A percentile compares a stretch with the other conserved stretches of the same genome.
Evolutionary conservation across 169 alveolate species (phyloP).

Genomic region (Fabrea salina): DNA sequence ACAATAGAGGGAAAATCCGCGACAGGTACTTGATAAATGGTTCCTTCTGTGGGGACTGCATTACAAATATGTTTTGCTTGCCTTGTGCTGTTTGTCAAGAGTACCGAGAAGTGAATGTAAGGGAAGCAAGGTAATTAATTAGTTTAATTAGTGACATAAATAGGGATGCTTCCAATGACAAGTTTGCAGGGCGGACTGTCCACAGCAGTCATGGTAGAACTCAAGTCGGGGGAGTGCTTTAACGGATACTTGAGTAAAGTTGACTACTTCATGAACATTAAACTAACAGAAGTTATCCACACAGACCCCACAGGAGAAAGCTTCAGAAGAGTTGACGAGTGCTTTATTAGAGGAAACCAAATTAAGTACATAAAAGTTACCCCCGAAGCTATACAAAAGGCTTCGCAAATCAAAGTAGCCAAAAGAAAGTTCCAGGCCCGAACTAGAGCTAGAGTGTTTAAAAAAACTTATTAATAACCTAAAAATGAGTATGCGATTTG

Average conservation of each 20-base stretch:
- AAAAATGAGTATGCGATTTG: too few relatives aligned
- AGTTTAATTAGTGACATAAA: too few relatives aligned
- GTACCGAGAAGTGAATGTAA: slow-evolving; percentile 22
- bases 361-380: slow-evolving; percentile 6
- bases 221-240: slow-evolving; percentile 24
- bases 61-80: background rate
- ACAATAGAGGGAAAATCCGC: slow-evolving; percentile 28
- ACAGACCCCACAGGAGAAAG: slow-evolving; percentile 2
- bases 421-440: too few relatives aligned
- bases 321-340: background rate
- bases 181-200: background rate
- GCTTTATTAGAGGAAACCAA: slow-evolving; percentile 23
- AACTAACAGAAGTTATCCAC: background rate
- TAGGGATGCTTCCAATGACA: slow-evolving; percentile 5
- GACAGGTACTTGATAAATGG: slow-evolving; percentile 21
- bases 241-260: background rate
- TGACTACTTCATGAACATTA: slow-evolving; percentile 23
- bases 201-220: background rate
- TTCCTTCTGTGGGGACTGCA: slow-evolving; percentile 6
- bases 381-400: background rate
- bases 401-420: background rate
- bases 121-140: background rate
- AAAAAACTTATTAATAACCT: too few relatives aligned
- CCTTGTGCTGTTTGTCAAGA: slow-evolving; percentile 32
- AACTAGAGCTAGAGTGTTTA: too few relatives aligned